These are phyloP conservation scores for Trametes pubescens DNA, from an alignment of 1,284 basidiomycete species.

Conservation along the genomic window DNA sequence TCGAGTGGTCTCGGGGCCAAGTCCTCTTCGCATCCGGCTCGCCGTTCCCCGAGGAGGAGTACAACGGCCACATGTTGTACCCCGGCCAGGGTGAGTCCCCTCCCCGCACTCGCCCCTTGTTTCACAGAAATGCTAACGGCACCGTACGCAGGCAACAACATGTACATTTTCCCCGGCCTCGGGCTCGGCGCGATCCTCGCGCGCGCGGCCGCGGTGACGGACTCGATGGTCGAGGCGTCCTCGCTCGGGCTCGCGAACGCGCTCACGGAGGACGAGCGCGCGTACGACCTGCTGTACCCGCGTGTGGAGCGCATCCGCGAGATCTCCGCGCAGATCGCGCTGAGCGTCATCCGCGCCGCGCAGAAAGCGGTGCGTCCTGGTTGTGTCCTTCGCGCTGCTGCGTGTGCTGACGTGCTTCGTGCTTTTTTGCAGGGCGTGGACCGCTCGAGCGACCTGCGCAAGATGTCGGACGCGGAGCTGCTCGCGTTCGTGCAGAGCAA, in stretches of 20 bases:
- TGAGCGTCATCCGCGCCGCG: conserved; percentile 78
- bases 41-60: conserved; percentile 80
- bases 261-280: conserved; percentile 77
- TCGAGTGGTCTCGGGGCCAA: conserved; percentile 74
- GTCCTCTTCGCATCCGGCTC: conserved; percentile 93
- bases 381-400: background rate
- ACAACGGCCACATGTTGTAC: conserved; percentile 68
- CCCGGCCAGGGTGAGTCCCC: conserved; percentile 74
- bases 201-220: conserved; percentile 72
- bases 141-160: conserved; percentile 70
- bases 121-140: background rate
- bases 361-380: conserved; percentile 67
- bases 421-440: conserved; percentile 55
- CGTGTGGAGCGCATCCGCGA: conserved; percentile 83
- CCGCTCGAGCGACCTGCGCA: conserved; percentile 59
- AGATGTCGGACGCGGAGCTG: conserved; percentile 64
- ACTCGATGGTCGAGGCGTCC: conserved; percentile 84
- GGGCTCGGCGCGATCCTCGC: conserved; percentile 83
- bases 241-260: conserved; percentile 82
- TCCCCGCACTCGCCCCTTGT: background rate
- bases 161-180: conserved; percentile 83
- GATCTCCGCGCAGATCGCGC: conserved; percentile 80
- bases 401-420: background rate
- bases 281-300: conserved; percentile 75
- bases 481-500: conserved; percentile 61